Conservation (phyloP, 345 rosid species). For the Gossypium stocksii region DNA sequence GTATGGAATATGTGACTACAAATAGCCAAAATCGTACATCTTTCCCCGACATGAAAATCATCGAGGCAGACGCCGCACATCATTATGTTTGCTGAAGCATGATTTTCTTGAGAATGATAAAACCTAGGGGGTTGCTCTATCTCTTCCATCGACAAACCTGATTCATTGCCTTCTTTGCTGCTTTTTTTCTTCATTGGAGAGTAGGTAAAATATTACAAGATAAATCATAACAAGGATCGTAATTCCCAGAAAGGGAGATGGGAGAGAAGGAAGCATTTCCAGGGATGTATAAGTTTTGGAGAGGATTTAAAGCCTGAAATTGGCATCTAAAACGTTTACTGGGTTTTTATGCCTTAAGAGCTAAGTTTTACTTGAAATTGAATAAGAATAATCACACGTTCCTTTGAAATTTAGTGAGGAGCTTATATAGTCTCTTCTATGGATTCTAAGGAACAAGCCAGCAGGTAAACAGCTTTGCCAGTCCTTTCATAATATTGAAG, state of each 20-base stretch:
- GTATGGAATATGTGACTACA: constrained; percentile 33
- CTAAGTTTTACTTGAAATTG: not conserved
- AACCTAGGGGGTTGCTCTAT: constrained; percentile 26
- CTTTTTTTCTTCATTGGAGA: constrained; percentile 1
- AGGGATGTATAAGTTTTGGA: no score
- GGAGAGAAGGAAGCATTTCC: constrained; percentile 8
- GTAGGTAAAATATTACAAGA: constrained; percentile 18
- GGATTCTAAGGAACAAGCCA: not conserved
- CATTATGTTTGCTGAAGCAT: not conserved
- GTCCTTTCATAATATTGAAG: not conserved
- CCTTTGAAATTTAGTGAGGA: not conserved
- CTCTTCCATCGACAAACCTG: constrained; percentile 20
- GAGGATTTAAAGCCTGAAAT: not conserved
- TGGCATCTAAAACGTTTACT: not conserved
- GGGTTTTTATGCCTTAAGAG: not conserved
- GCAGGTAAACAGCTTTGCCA: not conserved
- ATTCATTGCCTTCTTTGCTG: not conserved
- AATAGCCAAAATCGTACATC: constrained; percentile 22
- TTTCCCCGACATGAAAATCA: constrained; percentile 18
- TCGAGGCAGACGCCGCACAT: constrained; percentile 31
- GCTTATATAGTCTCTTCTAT: not conserved
- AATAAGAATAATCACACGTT: not conserved
- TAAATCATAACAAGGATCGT: constrained; percentile 17
- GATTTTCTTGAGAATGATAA: not conserved
- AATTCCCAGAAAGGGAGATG: constrained; percentile 11